A percentile compares a stretch with the other conserved stretches of the same genome.
These are phyloP conservation scores for Cryptosporidium viatorum DNA, from an alignment of 169 alveolate species.

Conservation along the genomic window DNA sequence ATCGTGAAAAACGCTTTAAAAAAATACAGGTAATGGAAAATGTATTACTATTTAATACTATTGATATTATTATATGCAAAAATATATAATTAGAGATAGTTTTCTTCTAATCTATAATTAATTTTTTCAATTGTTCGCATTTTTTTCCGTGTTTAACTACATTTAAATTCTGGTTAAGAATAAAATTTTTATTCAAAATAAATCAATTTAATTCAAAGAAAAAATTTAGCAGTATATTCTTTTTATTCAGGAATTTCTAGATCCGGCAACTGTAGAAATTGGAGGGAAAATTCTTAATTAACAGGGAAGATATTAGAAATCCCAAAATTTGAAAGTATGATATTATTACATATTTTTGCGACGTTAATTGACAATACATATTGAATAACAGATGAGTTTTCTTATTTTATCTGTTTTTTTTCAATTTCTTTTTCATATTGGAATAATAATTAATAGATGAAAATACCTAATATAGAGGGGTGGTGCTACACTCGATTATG, in stretches of 20 bases:
- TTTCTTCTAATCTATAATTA: background rate
- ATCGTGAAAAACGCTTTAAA: background rate
- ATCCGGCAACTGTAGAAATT: background rate
- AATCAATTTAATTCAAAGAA: background rate
- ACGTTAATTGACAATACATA: background rate
- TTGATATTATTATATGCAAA: background rate
- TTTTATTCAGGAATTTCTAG: background rate
- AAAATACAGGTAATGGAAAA: conserved; percentile 3
- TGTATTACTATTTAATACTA: background rate
- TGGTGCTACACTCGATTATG: conserved; percentile 60
- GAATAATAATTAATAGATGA: background rate
- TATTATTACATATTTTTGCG: background rate
- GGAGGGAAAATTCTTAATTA: background rate
- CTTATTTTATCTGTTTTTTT: background rate
- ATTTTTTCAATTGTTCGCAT: background rate
- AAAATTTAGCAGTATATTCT: background rate
- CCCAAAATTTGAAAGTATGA: background rate
- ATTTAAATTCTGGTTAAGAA: no score
- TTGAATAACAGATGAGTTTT: background rate
- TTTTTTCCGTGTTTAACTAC: no score
- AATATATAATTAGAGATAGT: background rate
- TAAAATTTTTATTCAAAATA: background rate
- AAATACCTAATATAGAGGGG: conserved; percentile 13
- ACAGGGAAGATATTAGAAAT: background rate
- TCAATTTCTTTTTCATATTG: background rate